Evolutionary conservation across 371 early-diverging fungal species (phyloP), one percentile per base, ranked within the genome.

Genomic region (Mortierella sp.): DNA sequence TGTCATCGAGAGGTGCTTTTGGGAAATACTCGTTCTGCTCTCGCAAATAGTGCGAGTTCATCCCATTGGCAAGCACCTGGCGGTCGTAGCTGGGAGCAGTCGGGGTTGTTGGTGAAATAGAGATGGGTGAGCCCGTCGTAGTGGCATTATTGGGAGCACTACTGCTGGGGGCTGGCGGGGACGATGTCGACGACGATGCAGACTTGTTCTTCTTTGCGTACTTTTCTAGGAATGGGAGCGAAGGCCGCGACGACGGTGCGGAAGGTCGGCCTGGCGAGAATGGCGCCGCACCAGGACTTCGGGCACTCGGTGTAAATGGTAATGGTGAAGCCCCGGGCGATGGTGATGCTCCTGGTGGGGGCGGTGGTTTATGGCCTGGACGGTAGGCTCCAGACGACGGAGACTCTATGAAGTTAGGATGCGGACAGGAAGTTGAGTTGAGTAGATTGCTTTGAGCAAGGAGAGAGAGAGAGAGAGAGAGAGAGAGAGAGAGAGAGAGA

Each of bases 41-140:
- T 52, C 71, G 70, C 53, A 66, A 68, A 29, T 75, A 67, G 26
- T 70, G 77, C 5, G 37, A 37, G 37, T 37, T 37, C 9, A 9
- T 37, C 37, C 37, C 37, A 37, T 37, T 37, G 37, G 37, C 37
- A 37, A 37, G 37, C 37, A 37, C 37, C 37, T 75, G 76, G 45
- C 71, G 60, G 58, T 71, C 72, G 55, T 76, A 61, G 43, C 77
- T 68, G 65, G 77, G 77, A 52, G 65, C 72, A 53, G 72, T 75
- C 64, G 81, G 81, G 68, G 81, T 81, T 71, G 72, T 81, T 55
- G 81, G 81, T 25, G 81, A 81, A 30, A 66, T 65, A 29, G 74
- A 37, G 37, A 37, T 37, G 9, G 37, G 37, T 37, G 37, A 37
- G 37, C 37, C 37, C 37, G 23, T 72, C 47, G 44, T 43, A 19